A percentile compares a stretch with the other conserved stretches of the same genome.
These are phyloP conservation scores for Wallacemonas rigidus DNA, from an alignment of 208 protist genomes.

Conservation along the genomic window DNA sequence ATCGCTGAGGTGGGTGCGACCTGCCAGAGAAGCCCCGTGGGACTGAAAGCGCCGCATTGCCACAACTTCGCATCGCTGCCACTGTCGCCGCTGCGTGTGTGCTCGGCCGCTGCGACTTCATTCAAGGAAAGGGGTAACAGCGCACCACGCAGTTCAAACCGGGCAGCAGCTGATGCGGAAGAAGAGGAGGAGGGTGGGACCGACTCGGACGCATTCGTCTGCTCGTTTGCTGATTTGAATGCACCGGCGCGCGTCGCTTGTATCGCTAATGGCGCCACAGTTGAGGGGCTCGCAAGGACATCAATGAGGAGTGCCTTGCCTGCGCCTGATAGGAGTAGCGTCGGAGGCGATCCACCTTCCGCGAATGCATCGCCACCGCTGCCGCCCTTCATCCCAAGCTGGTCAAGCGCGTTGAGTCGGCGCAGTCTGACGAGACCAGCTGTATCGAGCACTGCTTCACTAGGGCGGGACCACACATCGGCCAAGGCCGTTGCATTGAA, in stretches of 20 bases:
- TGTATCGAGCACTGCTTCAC: slow-evolving; percentile 8
- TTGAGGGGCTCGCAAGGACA: slow-evolving; percentile 12
- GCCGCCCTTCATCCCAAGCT: not conserved
- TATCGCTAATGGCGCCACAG: slow-evolving; percentile 9
- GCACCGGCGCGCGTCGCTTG: too few species aligned
- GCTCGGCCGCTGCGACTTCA: not conserved
- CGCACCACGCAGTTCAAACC: slow-evolving; percentile 7
- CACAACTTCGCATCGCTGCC: not conserved
- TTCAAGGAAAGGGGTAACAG: slow-evolving; percentile 20
- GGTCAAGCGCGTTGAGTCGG: not conserved
- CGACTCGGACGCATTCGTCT: too few species aligned
- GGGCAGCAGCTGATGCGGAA: not conserved
- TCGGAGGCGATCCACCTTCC: not conserved
- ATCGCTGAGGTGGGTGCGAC: not conserved
- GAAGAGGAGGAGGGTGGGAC: too few species aligned
- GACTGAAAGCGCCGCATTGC: not conserved
- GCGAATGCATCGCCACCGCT: not conserved
- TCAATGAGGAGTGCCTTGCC: slow-evolving; percentile 16
- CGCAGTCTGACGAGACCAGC: slow-evolving; percentile 18
- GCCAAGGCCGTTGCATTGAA: not conserved
- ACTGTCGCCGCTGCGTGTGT: not conserved
- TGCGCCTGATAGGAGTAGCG: not conserved
- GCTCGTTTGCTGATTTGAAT: too few species aligned
- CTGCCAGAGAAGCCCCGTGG: slow-evolving; percentile 13
- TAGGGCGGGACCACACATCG: slow-evolving; percentile 21